phyloP scores from a whole-genome alignment of 2,329 filamentous ascomycete species.

The Ustulina deusta region DNA sequence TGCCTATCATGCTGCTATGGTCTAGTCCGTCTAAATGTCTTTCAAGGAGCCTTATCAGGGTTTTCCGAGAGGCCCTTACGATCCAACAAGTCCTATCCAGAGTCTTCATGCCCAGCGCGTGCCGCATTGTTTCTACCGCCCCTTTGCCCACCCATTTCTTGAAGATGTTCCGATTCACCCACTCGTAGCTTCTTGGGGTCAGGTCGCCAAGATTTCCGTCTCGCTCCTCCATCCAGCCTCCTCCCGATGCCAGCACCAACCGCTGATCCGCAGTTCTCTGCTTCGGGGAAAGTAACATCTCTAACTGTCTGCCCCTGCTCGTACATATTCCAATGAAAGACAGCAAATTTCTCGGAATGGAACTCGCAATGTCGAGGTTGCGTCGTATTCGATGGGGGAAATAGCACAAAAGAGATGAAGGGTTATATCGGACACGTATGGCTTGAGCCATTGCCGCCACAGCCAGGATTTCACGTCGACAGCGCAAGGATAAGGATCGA shows the following conservation, averaged over 20 bases:
- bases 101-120: not conserved
- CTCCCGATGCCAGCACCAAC: constrained; percentile 2
- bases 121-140: not conserved
- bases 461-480: constrained; percentile 15
- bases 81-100: not conserved
- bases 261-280: constrained; percentile 8
- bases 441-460: constrained; percentile 14
- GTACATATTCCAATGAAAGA: constrained; percentile 23
- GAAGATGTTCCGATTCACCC: not conserved
- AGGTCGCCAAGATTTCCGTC: constrained; percentile 7
- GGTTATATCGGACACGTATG: not conserved
- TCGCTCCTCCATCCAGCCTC: constrained; percentile 13
- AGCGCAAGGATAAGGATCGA: not conserved
- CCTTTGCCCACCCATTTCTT: not conserved
- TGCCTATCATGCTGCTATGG: no score
- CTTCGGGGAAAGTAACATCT: constrained; percentile 15
- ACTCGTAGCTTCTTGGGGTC: not conserved
- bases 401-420: constrained; percentile 15
- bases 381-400: not conserved
- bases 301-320: constrained; percentile 24
- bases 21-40: no score
- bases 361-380: constrained; percentile 2
- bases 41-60: not conserved
- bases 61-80: not conserved
- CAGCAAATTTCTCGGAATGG: constrained; percentile 8